Base-by-base conservation (phyloP, 345 rosid genomes). In the Corymbia maculata region DNA sequence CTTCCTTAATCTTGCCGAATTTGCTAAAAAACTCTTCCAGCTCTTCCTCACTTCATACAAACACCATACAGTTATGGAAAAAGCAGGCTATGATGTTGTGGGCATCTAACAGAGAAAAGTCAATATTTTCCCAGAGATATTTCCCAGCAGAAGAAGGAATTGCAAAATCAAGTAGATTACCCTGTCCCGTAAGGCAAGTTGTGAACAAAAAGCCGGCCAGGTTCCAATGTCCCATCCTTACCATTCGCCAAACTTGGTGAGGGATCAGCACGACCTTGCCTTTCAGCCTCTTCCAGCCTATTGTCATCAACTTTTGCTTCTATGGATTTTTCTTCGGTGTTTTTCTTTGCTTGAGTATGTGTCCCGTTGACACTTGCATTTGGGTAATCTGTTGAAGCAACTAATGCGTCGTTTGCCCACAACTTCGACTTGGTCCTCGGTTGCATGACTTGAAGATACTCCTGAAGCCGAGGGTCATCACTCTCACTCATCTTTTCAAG, bases 381-480 rank as follows among this genome's bases (percentile, higher is more conserved):
- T 52, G 87, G 90, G 80, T 86, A 91, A 89, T 89, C 86, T 16
- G 87, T 28, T 49, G 92, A 86, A 89, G 92, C 92, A 88, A 93
- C 84, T 51, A 93, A 84, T 55, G 93, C 86, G 89, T 97, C 98
- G 90, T 98, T 95, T 87, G 92, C 93, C 99, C 98, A 98, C 91
- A 95, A 89, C 90, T 95, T 96, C 66, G 97, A 93, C 88, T 92
- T 95, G 49, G 89, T 90, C 87, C 97, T 93, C 13, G 96, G 97
- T 89, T 95, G 96, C 97, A 96, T 93, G 89, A 97, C 93, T 87
- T 96, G 94, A 91, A 98, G 96, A 92, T 96, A 98, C 88, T 98
- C 99, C 86, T 89, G 92, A 75, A 94, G 90, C 87, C 87, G 79
- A 86, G 92, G 92, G 85, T 95, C 98, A 90, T 92, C 90, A 88